Conservation (phyloP, 495 filamentous ascomycete species). For the Podospora pseudoanserina region DNA sequence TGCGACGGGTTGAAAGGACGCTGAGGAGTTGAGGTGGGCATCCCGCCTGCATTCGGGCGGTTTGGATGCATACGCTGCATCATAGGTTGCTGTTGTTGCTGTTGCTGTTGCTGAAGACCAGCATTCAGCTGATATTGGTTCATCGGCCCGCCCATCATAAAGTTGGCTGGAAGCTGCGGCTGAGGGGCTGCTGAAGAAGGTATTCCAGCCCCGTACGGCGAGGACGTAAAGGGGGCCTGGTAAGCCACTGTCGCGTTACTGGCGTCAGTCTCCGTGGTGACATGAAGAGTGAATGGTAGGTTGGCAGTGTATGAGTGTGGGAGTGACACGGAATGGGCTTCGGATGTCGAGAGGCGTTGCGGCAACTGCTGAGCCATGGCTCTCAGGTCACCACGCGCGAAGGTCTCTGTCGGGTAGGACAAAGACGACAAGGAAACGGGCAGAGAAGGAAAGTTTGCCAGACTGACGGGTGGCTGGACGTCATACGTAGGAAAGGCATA, state of each 20-base stretch:
- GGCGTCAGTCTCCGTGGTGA: constrained; percentile 21
- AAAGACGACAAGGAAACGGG: constrained; percentile 13
- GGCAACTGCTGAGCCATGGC: constrained; percentile 10
- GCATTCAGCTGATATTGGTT: constrained; percentile 39
- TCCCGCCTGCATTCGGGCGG: constrained; percentile 35
- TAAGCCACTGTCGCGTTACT: constrained; percentile 43
- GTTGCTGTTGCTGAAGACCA: constrained; percentile 38
- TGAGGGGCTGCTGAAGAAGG: constrained; percentile 42
- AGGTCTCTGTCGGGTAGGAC: constrained; percentile 11
- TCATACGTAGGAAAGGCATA: constrained; percentile 14
- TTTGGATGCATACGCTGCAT: constrained; percentile 45
- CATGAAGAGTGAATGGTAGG: constrained; percentile 6
- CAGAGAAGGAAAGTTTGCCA: constrained; percentile 8
- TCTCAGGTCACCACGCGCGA: constrained; percentile 2
- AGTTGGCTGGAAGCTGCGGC: constrained; percentile 47
- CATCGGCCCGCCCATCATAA: constrained; percentile 45
- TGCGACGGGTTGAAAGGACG: constrained; percentile 38
- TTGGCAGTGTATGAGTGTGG: constrained; percentile 1
- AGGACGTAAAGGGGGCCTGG: constrained; percentile 50
- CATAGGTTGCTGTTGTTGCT: constrained; percentile 37
- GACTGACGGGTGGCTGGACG: constrained; percentile 4
- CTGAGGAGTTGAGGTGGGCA: constrained; percentile 41
- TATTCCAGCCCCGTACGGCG: constrained; percentile 46
- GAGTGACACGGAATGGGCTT: not conserved
- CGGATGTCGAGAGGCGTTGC: not conserved